phyloP scores from a whole-genome alignment of 1,139 yeast species.

The Torulaspora pretoriensis region DNA sequence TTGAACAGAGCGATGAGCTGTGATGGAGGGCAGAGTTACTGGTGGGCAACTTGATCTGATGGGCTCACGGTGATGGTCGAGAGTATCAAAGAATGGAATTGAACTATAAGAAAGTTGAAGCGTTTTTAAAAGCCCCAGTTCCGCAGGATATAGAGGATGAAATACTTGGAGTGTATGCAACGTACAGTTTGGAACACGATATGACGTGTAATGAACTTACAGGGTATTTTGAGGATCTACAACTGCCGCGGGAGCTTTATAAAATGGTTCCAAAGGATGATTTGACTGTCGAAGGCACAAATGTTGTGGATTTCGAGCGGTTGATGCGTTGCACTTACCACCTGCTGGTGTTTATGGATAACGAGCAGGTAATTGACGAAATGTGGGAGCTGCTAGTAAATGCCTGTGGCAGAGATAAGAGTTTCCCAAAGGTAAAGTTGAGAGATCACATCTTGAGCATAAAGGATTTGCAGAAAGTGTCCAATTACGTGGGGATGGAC shows the following conservation, averaged over 20 bases:
- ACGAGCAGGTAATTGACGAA: constrained; percentile 35
- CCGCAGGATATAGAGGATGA: constrained; percentile 43
- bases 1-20: neutral
- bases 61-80: neutral
- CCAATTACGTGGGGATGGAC: constrained; percentile 34
- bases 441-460: constrained; percentile 33
- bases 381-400: constrained; percentile 41
- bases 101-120: constrained; percentile 27
- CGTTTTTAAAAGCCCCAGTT: constrained; percentile 34
- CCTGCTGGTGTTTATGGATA: constrained; percentile 40
- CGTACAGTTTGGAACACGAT: constrained; percentile 38
- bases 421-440: constrained; percentile 22
- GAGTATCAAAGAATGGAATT: constrained; percentile 10
- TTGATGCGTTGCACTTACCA: constrained; percentile 40
- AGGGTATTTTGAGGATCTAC: constrained; percentile 31
- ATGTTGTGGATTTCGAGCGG: constrained; percentile 46
- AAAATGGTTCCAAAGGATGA: constrained; percentile 22
- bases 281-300: constrained; percentile 37
- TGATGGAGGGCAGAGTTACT: neutral
- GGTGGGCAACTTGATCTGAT: neutral
- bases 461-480: constrained; percentile 38
- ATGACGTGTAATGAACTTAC: constrained; percentile 35
- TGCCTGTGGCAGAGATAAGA: constrained; percentile 25
- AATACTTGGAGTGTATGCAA: constrained; percentile 40
- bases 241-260: constrained; percentile 33